These are phyloP conservation scores for Platanthera guangdongensis DNA, from an alignment of 106 monocot genomes.

Conservation along the genomic window DNA sequence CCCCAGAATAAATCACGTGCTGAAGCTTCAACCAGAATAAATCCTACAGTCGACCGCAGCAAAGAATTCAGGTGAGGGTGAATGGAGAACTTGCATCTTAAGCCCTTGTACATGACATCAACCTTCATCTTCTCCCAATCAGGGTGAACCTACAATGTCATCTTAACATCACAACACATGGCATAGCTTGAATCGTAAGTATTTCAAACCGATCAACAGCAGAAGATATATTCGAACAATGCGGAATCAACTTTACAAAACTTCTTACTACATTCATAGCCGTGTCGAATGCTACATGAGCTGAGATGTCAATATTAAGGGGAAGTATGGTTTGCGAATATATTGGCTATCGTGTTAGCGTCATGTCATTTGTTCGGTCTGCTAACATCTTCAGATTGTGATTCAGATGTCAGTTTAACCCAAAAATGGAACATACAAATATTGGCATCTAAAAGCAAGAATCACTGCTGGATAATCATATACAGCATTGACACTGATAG, in stretches of 20 bases:
- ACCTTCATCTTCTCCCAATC: conserved; percentile 80
- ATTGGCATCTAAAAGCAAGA: not conserved
- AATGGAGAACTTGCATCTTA: conserved; percentile 71
- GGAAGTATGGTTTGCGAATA: not conserved
- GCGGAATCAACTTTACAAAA: no score
- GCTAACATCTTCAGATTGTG: not conserved
- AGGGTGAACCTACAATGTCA: conserved; percentile 47
- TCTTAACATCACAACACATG: not conserved
- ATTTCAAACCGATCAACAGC: not conserved
- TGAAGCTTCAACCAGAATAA: conserved; percentile 88
- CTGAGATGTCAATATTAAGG: not conserved
- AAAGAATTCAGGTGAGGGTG: conserved; percentile 54
- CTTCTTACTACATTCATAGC: not conserved
- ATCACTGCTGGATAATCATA: not conserved
- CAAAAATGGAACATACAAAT: not conserved
- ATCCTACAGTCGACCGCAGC: conserved; percentile 71
- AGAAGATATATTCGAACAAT: not conserved
- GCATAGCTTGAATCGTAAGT: no score
- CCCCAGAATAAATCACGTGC: conserved; percentile 99
- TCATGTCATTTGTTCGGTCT: not conserved
- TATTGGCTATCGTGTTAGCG: not conserved
- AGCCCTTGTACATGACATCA: conserved; percentile 77
- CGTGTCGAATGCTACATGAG: not conserved
- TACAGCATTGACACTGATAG: not conserved
- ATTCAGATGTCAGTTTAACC: not conserved